Percentiles rank a stretch among this genome's conserved stretches.
phyloP scores from a whole-genome alignment of 371 early-diverging fungal species.

The Mortierella sp. region DNA sequence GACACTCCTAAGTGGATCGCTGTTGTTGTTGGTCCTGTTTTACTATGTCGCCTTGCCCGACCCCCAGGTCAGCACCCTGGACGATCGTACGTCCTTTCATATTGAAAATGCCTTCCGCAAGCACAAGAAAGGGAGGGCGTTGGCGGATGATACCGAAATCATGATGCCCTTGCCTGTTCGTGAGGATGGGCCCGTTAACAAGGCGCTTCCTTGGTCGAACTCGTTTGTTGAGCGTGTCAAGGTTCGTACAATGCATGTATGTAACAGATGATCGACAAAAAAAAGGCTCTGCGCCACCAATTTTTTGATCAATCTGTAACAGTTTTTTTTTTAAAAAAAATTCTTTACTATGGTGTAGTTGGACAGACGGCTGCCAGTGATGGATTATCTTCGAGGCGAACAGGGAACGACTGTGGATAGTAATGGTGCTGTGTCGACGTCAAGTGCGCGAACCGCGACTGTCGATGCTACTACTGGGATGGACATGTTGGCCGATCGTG shows the following conservation, averaged over 20 bases:
- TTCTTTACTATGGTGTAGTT: background rate
- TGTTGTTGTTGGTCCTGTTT: constrained; percentile 25
- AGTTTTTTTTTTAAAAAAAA: too few species aligned
- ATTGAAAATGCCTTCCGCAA: background rate
- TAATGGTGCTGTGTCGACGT: background rate
- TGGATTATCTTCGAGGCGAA: background rate
- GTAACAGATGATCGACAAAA: too few species aligned
- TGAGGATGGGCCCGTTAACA: background rate
- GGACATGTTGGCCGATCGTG: background rate
- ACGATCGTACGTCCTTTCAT: background rate
- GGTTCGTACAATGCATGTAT: too few species aligned
- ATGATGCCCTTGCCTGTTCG: constrained; percentile 10
- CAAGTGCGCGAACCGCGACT: background rate
- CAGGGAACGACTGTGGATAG: background rate
- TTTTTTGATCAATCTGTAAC: background rate
- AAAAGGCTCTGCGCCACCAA: background rate
- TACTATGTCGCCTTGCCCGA: constrained; percentile 34
- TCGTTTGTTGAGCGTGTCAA: constrained; percentile 13
- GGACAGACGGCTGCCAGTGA: constrained; percentile 1
- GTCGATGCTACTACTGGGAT: background rate
- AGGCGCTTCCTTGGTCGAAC: background rate
- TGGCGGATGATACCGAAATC: constrained; percentile 18
- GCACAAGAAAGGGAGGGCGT: constrained; percentile 9
- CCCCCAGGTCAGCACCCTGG: background rate
- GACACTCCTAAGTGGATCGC: constrained; percentile 19